Evolutionary conservation across 2,329 filamentous ascomycete species (phyloP).

Genomic region (Cercospora janseana): DNA sequence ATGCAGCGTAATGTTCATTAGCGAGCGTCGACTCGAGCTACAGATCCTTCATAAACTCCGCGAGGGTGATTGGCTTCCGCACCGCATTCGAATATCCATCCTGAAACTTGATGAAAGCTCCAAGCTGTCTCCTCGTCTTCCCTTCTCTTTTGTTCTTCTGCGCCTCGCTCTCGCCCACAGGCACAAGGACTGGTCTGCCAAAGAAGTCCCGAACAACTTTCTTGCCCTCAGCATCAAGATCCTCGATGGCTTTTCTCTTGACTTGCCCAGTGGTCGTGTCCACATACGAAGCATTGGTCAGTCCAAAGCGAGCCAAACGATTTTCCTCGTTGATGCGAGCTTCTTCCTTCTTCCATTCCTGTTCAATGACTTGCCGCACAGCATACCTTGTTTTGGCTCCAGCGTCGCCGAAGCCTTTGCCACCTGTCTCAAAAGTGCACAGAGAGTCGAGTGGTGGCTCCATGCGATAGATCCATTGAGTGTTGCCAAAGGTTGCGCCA

Average conservation of each 20-base stretch:
- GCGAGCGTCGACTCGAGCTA: background rate
- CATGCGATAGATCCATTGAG: slow-evolving; percentile 81
- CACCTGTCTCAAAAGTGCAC: slow-evolving; percentile 68
- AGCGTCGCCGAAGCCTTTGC: slow-evolving; percentile 50
- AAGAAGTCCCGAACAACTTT: slow-evolving; percentile 78
- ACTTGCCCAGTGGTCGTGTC: slow-evolving; percentile 16
- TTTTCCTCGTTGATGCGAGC: slow-evolving; percentile 64
- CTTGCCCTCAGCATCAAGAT: slow-evolving; percentile 36
- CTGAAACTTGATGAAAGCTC: slow-evolving; percentile 87
- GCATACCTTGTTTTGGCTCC: slow-evolving; percentile 78
- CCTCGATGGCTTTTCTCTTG: slow-evolving; percentile 20
- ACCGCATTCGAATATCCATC: slow-evolving; percentile 93
- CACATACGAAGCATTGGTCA: slow-evolving; percentile 34
- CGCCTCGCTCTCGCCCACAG: slow-evolving; percentile 38
- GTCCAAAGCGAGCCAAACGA: slow-evolving; percentile 65
- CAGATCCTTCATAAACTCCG: slow-evolving; percentile 70
- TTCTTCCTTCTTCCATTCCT: slow-evolving; percentile 77
- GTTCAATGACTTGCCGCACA: slow-evolving; percentile 87
- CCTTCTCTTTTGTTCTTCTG: slow-evolving; percentile 40
- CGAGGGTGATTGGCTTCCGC: slow-evolving; percentile 77
- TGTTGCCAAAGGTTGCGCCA: slow-evolving; percentile 29
- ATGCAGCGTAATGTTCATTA: background rate
- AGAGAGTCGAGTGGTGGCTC: slow-evolving; percentile 86
- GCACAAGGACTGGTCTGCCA: slow-evolving; percentile 63
- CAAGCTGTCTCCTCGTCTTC: slow-evolving; percentile 65